Evolutionary conservation across 2,329 filamentous ascomycete species (phyloP).

Genomic region (Apiospora malaysiana): DNA sequence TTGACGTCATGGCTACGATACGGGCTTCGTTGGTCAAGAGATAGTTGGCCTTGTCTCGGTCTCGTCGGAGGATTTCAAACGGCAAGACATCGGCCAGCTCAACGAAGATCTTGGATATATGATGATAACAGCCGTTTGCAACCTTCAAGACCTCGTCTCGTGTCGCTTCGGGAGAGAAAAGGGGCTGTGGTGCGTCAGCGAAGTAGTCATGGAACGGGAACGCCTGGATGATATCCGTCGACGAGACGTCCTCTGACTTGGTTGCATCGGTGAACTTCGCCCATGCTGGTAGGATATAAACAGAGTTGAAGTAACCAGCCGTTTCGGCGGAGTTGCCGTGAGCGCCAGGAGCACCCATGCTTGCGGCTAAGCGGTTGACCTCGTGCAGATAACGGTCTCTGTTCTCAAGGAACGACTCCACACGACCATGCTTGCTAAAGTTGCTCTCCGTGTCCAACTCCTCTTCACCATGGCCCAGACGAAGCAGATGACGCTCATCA

Average conservation of each 20-base stretch:
- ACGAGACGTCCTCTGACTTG: slow-evolving; percentile 60
- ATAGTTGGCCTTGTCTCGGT: slow-evolving; percentile 94
- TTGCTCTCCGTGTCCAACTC: slow-evolving; percentile 85
- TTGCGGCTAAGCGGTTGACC: slow-evolving; percentile 84
- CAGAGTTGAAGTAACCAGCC: slow-evolving; percentile 92
- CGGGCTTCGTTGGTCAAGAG: slow-evolving; percentile 94
- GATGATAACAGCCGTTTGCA: slow-evolving; percentile 82
- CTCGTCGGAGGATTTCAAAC: slow-evolving; percentile 89
- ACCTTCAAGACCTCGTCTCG: slow-evolving; percentile 76
- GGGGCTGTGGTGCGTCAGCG: slow-evolving; percentile 80
- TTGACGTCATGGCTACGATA: slow-evolving; percentile 98
- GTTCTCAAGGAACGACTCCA: slow-evolving; percentile 94
- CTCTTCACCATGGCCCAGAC: slow-evolving; percentile 93
- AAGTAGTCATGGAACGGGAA: slow-evolving; percentile 95
- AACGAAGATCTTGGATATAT: slow-evolving; percentile 88
- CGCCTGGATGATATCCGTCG: slow-evolving; percentile 67
- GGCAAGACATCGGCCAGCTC: slow-evolving; percentile 92
- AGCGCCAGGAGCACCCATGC: slow-evolving; percentile 87
- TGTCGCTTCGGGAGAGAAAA: slow-evolving; percentile 73
- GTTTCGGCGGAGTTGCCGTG: slow-evolving; percentile 97
- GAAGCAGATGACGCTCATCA: slow-evolving; percentile 89
- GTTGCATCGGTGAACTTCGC: slow-evolving; percentile 76
- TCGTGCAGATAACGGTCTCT: slow-evolving; percentile 78
- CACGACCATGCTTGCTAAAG: slow-evolving; percentile 93
- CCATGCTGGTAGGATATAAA: slow-evolving; percentile 91